Evolutionary conservation across 768 basidiomycete species (phyloP), one percentile per base, ranked within the genome.

Genomic region (Amanita thiersii): DNA sequence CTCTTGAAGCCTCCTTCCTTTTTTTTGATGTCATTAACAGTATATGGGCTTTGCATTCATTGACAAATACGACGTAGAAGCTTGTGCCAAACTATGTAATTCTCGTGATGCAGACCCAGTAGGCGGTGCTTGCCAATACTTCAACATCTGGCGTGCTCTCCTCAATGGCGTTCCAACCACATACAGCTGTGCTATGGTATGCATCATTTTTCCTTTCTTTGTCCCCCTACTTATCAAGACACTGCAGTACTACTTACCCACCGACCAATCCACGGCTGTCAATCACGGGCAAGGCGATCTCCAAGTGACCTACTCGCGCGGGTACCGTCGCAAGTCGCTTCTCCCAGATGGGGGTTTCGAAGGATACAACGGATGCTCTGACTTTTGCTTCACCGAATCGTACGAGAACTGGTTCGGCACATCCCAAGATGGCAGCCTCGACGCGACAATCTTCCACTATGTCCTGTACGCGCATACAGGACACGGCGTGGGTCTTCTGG

Each of bases 31-130:
- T 33, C 24, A 15, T 15, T 19, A 32, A 9, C 37, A 73, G 72
- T 74, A 72, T 51, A 72, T 72, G 70, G 70, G 70, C 40, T 74
- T 70, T 45, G 66, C 63, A 6, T 71, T 72, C 56, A 54, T 72
- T n/a, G 64, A 67, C 47, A 57, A 62, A 35, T 74, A 74, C 49
- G 72, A 74, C 43, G 68, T 69, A 35, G 49, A 59, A 4, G 69
- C 68, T 3, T 74, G 72, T 37, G 68, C 72, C 11, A 51, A 53
- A 10, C 58, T 66, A 19, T 74, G 72, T 50, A 72, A 68, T 42
- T 57, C 56, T 9, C 65, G 70, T 25, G 63, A 60, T 5, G 57
- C 65, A 3, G 70, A 73, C 45, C 50, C 57, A 5, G 49, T 48
- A 21, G 69, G 70, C 19, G 72, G 72, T 37, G 64, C 63, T 7